Evolutionary conservation across 306 rosid species (phyloP).

Genomic region (Fragaria vesca): DNA sequence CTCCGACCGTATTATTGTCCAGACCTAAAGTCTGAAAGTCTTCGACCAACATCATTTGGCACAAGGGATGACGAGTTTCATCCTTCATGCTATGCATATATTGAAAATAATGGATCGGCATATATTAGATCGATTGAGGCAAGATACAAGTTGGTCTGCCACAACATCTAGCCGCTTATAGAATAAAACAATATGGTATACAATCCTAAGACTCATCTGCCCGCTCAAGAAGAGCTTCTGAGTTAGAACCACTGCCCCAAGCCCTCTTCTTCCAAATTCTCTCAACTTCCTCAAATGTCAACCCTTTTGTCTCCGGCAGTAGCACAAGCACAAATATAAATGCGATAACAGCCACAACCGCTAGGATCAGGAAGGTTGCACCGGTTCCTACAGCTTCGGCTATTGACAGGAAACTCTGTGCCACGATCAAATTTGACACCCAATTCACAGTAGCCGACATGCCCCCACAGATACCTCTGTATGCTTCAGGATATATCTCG

Average conservation of each 20-base stretch:
- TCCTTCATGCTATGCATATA: background rate
- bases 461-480: constrained; percentile 82
- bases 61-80: background rate
- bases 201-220: constrained; percentile 27
- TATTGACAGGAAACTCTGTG: constrained; percentile 67
- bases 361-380: constrained; percentile 72
- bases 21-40: background rate
- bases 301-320: constrained; percentile 88
- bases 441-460: constrained; percentile 94
- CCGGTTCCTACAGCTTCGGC: constrained; percentile 71
- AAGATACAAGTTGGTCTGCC: background rate
- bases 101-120: background rate
- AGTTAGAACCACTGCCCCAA: constrained; percentile 45
- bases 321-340: constrained; percentile 53
- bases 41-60: background rate
- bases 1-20: background rate
- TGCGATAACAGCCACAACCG: constrained; percentile 55
- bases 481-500: constrained; percentile 84
- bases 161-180: background rate
- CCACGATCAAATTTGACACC: constrained; percentile 81
- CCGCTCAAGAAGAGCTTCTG: constrained; percentile 52
- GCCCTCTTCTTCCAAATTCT: constrained; percentile 82
- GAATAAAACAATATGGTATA: background rate
- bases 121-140: background rate
- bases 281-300: constrained; percentile 92